Base-by-base conservation (phyloP, 345 rosid genomes). In the Corchorus olitorius region DNA sequence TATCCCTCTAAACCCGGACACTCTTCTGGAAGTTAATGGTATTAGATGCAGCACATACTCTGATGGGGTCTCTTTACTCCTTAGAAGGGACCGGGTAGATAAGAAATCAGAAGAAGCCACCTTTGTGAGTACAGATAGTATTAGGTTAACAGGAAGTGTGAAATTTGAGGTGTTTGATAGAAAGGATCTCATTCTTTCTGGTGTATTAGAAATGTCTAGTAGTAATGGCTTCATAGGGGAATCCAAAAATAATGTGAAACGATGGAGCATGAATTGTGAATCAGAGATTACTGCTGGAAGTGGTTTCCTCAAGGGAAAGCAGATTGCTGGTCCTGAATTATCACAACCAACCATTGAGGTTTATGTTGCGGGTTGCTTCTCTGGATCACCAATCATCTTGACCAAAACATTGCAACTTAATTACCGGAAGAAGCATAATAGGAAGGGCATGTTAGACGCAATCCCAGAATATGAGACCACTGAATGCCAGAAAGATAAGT, bases 41-140 rank as follows among this genome's bases (percentile, higher is more conserved):
- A 83, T 74, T 39, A 78, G 93, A 69, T 84, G 81, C 81, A 78
- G 91, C 62, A 70, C 83, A 48, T 86, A 87, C 81, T 89, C 89
- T 4, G 93, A 83, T 78, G 98, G 91, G 33, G 85, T 86, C 60
- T 81, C 85, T 8, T 85, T 90, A 34, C 82, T 86, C 79, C 97
- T 96, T 48, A 89, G 97, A 79, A 78, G 97, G 75, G 98, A 92
- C 77, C 83, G 98, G n/a, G 86, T 86, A 2, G 96, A 89, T 76
- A 95, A 84, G 87, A 88, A 81, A 83, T 89, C 94, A 0, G 94
- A 92, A 66, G 99, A 87, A 66, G 98, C 90, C 64, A 96, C 98
- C 5, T 96, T 93, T 68, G 91, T 96, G 5, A 89, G 98, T 83
- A 96, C 99, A 0, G 93, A 96, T 55, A 89, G 85, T 70, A 84